Evolutionary conservation across 306 rosid species (phyloP), one percentile per base, ranked within the genome.

Genomic region (Fragaria nilgerrensis): DNA sequence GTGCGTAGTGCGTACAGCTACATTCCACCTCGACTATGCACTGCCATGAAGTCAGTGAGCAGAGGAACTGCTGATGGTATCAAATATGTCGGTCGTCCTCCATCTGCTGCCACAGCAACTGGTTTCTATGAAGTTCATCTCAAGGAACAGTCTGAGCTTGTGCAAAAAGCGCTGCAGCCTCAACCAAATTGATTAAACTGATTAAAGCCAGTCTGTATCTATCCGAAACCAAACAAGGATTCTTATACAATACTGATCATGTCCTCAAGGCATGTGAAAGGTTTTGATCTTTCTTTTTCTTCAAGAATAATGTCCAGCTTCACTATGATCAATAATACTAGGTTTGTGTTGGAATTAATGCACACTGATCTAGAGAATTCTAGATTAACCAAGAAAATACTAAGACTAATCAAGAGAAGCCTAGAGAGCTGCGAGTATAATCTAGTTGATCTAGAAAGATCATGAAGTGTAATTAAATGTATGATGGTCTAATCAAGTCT

Each of bases 51-150:
- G 79, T 84, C 91, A 0, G 81, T 90, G 62, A 87, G 82, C 17
- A 81, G 93, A 84, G 99, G 96, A 80, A 73, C 90, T 20, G 52
- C 81, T 5, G 97, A 92, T 0, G 92, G 88, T 64, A 83, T 90
- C 39, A 92, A 92, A 72, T 92, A 95, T 47, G 82, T 86, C 0
- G 99, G 97, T 7, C 99, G 96, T 8, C 89, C 93, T 83, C 96
- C 97, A 48, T 92, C 99, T 7, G 97, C 97, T 1, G 90, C 97
- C 80, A 84, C 97, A 3, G 94, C 97, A 70, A 95, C 96, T 2
- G 97, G 99, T 75, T 95, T 92, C 90, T 82, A 85, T 73, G 68
- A 74, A 58, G 89, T 88, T 84, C 99, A 95, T 82, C 88, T 88
- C 15, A 90, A 84, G 83, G 99, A 95, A 86, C 94, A 92, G 75